Evolutionary conservation across 805 yeast species (phyloP).

Genomic region (Spencermartinsiella europaea): DNA sequence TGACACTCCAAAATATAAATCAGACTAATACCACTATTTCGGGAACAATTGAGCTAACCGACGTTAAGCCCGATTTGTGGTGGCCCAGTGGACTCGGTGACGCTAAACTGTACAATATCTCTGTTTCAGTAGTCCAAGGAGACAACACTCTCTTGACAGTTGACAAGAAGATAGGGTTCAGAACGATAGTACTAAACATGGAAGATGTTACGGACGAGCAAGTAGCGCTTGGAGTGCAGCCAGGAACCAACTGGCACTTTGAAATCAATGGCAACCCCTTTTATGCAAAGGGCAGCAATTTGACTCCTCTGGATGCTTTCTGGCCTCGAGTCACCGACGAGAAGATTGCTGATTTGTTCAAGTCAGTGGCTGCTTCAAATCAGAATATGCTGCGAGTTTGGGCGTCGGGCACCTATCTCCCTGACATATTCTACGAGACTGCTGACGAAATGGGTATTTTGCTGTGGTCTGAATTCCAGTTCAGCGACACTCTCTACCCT

Average conservation of each 20-base stretch:
- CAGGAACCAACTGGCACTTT: constrained; percentile 40
- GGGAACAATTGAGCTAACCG: background rate
- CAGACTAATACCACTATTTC: background rate
- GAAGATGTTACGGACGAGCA: background rate
- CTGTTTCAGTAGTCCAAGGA: background rate
- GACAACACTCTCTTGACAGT: background rate
- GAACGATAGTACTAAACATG: background rate
- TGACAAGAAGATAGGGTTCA: background rate
- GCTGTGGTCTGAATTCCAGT: constrained; percentile 53
- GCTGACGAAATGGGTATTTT: constrained; percentile 41
- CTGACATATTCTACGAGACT: constrained; percentile 37
- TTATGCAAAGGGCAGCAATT: constrained; percentile 39
- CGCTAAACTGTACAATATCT: constrained; percentile 33
- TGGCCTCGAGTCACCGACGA: constrained; percentile 29
- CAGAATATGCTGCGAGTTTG: constrained; percentile 43
- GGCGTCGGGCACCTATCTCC: constrained; percentile 46
- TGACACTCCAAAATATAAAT: background rate
- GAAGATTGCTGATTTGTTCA: constrained; percentile 35
- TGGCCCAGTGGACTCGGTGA: constrained; percentile 38
- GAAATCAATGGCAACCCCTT: constrained; percentile 36
- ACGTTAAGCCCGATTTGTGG: constrained; percentile 35
- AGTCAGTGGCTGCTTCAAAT: constrained; percentile 34
- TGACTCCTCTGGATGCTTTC: constrained; percentile 45
- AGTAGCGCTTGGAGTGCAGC: constrained; percentile 18
- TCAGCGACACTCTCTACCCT: constrained; percentile 51